phyloP scores from a whole-genome alignment of 2,329 filamentous ascomycete species.

The Mollisiaceae sp. region DNA sequence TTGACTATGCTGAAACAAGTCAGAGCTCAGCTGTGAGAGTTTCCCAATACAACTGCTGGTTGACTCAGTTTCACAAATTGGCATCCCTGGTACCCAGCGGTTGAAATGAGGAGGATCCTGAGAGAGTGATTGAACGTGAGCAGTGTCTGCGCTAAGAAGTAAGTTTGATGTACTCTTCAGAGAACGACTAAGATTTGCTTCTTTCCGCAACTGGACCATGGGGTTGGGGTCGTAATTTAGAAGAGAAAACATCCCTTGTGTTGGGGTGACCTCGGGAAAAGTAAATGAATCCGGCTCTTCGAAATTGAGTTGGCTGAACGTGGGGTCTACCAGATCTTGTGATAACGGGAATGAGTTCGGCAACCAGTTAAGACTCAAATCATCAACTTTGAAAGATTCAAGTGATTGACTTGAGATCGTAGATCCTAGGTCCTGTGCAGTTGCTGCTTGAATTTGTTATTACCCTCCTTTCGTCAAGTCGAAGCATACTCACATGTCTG shows the following conservation, averaged over 20 bases:
- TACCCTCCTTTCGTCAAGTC: neutral
- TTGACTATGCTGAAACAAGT: constrained; percentile 29
- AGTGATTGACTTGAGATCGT: neutral
- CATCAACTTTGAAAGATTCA: constrained; percentile 10
- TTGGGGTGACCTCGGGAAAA: neutral
- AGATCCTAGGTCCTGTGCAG: neutral
- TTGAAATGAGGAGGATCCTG: neutral
- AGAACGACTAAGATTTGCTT: constrained; percentile 4
- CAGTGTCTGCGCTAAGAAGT: neutral
- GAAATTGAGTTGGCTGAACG: constrained; percentile 12
- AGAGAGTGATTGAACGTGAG: neutral
- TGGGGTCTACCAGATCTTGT: constrained; percentile 8
- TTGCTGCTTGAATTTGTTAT: neutral
- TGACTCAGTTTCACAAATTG: constrained; percentile 2
- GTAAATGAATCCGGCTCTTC: neutral
- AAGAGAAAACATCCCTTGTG: neutral
- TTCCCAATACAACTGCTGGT: constrained; percentile 26
- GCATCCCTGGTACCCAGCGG: neutral
- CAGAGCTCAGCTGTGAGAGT: constrained; percentile 32
- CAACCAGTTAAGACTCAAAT: constrained; percentile 15
- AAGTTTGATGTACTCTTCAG: neutral
- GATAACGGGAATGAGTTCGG: neutral
- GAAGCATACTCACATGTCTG: neutral
- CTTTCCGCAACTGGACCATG: neutral
- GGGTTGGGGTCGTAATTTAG: neutral